phyloP scores from a whole-genome alignment of 768 basidiomycete species.

The Multifurca ochricompacta region DNA sequence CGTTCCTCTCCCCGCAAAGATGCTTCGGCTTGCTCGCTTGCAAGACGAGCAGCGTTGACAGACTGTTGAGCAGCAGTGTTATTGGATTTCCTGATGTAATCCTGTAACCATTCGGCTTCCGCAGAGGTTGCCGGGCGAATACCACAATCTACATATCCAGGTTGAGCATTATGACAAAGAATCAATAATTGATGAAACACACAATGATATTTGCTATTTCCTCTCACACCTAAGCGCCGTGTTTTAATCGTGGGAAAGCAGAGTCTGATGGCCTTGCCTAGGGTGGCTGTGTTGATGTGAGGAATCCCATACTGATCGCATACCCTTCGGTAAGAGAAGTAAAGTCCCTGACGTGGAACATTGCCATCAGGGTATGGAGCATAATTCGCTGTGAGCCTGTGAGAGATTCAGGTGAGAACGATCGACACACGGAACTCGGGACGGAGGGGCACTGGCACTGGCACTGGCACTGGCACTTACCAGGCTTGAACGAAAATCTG shows the following conservation, averaged over 20 bases:
- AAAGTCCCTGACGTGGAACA: constrained; percentile 88
- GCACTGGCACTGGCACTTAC: too few relatives aligned
- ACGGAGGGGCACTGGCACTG: constrained; percentile 4
- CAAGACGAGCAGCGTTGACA: constrained; percentile 63
- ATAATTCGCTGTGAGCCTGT: constrained; percentile 82
- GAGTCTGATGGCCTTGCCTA: constrained; percentile 89
- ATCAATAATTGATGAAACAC: constrained; percentile 33
- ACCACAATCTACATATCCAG: constrained; percentile 66
- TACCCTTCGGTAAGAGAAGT: constrained; percentile 85
- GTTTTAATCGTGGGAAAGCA: constrained; percentile 96
- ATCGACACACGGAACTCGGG: constrained; percentile 1
- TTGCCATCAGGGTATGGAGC: constrained; percentile 89
- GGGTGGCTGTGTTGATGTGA: constrained; percentile 91
- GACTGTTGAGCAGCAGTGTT: constrained; percentile 74
- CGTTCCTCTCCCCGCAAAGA: constrained; percentile 56
- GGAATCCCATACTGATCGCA: constrained; percentile 91
- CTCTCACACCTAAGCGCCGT: constrained; percentile 82
- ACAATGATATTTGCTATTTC: constrained; percentile 97
- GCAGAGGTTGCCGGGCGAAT: constrained; percentile 87
- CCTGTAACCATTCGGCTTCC: constrained; percentile 87
- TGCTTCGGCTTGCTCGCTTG: constrained; percentile 61
- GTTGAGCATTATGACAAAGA: constrained; percentile 13
- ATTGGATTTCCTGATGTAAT: constrained; percentile 87
- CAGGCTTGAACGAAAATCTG: constrained; percentile 92
- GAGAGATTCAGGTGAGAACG: constrained; percentile 14